Conservation (phyloP, 495 filamentous ascomycete genomes). For the Cercophora scortea region DNA sequence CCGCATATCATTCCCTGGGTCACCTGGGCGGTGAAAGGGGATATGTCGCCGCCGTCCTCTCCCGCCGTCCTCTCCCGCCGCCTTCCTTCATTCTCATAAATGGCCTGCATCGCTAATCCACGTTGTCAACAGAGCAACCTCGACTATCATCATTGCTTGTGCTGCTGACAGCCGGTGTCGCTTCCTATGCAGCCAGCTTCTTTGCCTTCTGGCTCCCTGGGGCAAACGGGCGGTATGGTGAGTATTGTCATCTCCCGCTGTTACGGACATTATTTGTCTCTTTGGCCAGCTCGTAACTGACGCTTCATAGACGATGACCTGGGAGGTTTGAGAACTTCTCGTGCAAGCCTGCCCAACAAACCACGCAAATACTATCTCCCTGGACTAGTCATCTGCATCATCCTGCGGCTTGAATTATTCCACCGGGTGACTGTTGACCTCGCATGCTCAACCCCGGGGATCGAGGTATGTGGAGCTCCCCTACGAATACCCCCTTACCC, state of each 20-base stretch:
- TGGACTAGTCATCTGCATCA: constrained; percentile 30
- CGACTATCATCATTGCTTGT: constrained; percentile 32
- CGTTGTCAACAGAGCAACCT: constrained; percentile 26
- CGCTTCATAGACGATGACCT: constrained; percentile 29
- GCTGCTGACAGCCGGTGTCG: constrained; percentile 24
- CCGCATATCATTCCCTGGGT: too few relatives aligned
- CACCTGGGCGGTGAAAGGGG: too few relatives aligned
- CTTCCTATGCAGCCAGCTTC: constrained; percentile 30
- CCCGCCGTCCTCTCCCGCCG: too few relatives aligned
- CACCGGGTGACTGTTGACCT: constrained; percentile 28
- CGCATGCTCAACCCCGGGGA: constrained; percentile 32
- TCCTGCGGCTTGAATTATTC: constrained; percentile 33
- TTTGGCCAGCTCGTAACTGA: background rate
- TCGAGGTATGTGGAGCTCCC: constrained; percentile 27
- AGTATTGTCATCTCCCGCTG: background rate
- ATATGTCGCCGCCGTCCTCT: too few relatives aligned
- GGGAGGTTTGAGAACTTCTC: constrained; percentile 17
- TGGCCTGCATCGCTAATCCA: too few relatives aligned
- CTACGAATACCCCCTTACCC: background rate
- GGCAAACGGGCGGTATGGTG: constrained; percentile 37
- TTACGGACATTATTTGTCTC: background rate
- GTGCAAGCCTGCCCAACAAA: constrained; percentile 29
- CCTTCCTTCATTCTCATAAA: too few relatives aligned
- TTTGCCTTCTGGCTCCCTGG: constrained; percentile 38
- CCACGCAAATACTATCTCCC: constrained; percentile 34